Base-by-base conservation (phyloP, 2,329 filamentous ascomycete species). In the Talaromyces pinophilus region DNA sequence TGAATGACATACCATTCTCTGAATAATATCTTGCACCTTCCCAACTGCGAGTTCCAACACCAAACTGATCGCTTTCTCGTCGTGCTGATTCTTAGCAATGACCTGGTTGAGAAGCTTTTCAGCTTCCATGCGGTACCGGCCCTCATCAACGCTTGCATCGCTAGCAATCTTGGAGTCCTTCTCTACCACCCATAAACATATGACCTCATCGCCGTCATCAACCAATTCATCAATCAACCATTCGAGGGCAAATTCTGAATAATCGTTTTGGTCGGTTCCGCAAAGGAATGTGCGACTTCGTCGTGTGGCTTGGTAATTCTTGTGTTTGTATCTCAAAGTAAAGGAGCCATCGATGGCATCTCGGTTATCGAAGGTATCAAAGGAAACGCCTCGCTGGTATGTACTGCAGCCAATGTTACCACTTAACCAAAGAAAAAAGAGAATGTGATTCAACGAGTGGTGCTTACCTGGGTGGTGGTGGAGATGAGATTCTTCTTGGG, bases 191-290 rank as follows among this genome's bases (percentile, higher is more conserved):
- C 92, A 86, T 59, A 97, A 86, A 78, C 93, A 97, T 8, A 97
- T 91, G 66, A 97, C 90, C 78, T 97, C 92, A 75, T 97, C 93
- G 19, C 93, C 93, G 73, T 97, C 93, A 72, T 97, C 93, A 48
- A 97, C 92, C 65, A 97, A 84, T 79, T 96, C 92, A 72, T 96
- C 92, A 46, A 97, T 87, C 61, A 97, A 84, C 93, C 93, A 97
- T 78, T 96, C 92, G 19, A 97, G 83, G 17, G 93, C 93, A 78
- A 94, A 95, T 69, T 96, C 92, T 6, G 92, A 96, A 78, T 97
- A 97, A 67, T 92, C 87, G 72, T 97, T 93, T 73, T 94, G 91
- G 78, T 97, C 93, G 19, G 93, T 91, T 22, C 93, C 93, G 69
- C 93, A 94, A 75, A 97, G 88, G 73, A 97, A 96, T 8, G 92